Evolutionary conservation across 208 protist species (phyloP).

Genomic region (Crithidia acanthocephali): DNA sequence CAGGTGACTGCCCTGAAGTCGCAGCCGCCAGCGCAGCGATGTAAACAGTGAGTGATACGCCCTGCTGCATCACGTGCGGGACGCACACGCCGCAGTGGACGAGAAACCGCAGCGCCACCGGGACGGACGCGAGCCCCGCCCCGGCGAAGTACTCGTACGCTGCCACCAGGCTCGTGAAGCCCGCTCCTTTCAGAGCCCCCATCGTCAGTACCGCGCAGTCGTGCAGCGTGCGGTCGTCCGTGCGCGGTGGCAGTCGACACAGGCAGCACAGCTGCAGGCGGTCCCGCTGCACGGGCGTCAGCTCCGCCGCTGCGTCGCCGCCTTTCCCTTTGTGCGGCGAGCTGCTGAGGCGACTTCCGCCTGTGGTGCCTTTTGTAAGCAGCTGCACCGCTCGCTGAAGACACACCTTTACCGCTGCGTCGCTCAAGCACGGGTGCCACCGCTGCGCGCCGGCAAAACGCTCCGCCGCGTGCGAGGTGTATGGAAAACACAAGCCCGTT

Average conservation of each 20-base stretch:
- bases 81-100: conserved; percentile 67
- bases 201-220: conserved; percentile 48
- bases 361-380: too few relatives aligned
- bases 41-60: conserved; percentile 26
- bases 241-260: conserved; percentile 23
- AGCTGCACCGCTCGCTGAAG: conserved; percentile 54
- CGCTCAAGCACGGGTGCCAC: conserved; percentile 34
- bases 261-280: conserved; percentile 39
- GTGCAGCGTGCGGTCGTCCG: conserved; percentile 13
- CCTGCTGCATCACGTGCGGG: conserved; percentile 28
- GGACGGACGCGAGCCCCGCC: conserved; percentile 28
- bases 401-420: conserved; percentile 40
- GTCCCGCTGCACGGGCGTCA: conserved; percentile 17
- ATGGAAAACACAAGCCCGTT: background rate
- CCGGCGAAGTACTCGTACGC: conserved; percentile 40
- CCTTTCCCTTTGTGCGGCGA: background rate
- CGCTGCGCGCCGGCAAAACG: conserved; percentile 18
- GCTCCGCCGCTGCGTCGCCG: background rate
- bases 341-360: too few relatives aligned
- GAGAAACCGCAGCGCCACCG: conserved; percentile 72
- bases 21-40: background rate
- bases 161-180: conserved; percentile 24
- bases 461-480: conserved; percentile 7
- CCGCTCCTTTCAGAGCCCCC: conserved; percentile 37
- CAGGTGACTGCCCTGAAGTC: background rate